Evolutionary conservation across 1,284 basidiomycete genomes (phyloP).

Genomic region (Ustilago bromivora): DNA sequence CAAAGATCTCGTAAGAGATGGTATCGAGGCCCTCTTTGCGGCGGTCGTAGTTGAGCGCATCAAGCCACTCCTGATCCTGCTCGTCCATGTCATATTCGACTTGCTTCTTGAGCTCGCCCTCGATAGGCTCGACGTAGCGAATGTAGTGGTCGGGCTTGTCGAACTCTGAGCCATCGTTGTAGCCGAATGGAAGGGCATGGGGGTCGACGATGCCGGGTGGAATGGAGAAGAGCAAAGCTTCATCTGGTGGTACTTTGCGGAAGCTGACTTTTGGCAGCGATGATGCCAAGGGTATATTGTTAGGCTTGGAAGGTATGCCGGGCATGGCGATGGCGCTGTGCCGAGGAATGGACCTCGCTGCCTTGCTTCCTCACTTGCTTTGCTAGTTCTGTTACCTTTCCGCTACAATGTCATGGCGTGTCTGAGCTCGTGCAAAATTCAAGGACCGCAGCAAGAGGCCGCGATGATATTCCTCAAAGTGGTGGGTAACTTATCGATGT

Average conservation of each 20-base stretch:
- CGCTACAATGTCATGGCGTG: neutral
- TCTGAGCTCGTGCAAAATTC: neutral
- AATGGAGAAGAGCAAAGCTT: constrained; percentile 41
- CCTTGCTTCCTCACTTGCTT: neutral
- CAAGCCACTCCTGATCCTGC: constrained; percentile 98
- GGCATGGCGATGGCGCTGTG: constrained; percentile 23
- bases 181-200: constrained; percentile 62
- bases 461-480: neutral
- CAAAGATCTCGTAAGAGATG: constrained; percentile 82
- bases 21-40: constrained; percentile 80
- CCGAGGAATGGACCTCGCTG: constrained; percentile 1
- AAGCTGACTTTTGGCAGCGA: constrained; percentile 64
- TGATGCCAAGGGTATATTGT: constrained; percentile 62
- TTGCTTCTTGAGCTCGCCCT: constrained; percentile 88
- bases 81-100: constrained; percentile 99
- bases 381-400: neutral
- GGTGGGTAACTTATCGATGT: neutral
- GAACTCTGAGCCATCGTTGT: constrained; percentile 82
- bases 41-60: constrained; percentile 84
- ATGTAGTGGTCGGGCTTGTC: constrained; percentile 86
- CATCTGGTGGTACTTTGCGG: constrained; percentile 55
- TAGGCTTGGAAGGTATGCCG: constrained; percentile 51
- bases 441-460: no score
- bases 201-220: constrained; percentile 56
- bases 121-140: constrained; percentile 91